Percentiles rank a stretch among this genome's conserved stretches.
Evolutionary conservation across 768 basidiomycete genomes (phyloP).

Genomic region (Trametes coccinea): DNA sequence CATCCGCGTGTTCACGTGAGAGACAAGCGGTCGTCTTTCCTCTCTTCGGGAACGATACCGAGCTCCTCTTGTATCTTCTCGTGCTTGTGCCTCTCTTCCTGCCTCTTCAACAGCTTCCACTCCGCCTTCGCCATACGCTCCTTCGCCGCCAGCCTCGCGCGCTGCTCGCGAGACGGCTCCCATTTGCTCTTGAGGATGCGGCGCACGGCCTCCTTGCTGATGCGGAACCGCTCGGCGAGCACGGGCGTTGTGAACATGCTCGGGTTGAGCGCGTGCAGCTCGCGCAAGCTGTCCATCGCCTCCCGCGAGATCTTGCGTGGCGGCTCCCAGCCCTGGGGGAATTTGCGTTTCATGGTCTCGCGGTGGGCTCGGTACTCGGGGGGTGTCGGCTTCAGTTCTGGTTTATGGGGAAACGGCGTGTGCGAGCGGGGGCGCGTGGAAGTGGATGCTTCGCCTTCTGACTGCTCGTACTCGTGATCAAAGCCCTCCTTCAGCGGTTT

Average conservation of each 20-base stretch:
- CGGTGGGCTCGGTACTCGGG: conserved; percentile 32
- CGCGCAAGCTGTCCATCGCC: conserved; percentile 52
- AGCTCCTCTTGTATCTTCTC: conserved; percentile 3
- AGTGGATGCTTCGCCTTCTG: conserved; percentile 3
- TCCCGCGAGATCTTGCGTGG: conserved; percentile 52
- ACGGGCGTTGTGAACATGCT: conserved; percentile 41
- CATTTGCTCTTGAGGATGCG: conserved; percentile 50
- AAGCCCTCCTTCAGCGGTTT: conserved; percentile 10
- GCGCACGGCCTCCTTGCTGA: conserved; percentile 52
- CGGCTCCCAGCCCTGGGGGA: conserved; percentile 49
- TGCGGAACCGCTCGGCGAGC: conserved; percentile 48
- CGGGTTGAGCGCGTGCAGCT: conserved; percentile 45
- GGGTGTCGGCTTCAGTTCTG: conserved; percentile 27
- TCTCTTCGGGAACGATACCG: conserved; percentile 2
- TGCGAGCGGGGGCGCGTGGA: conserved; percentile 7
- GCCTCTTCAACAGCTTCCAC: conserved; percentile 23
- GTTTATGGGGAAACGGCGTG: conserved; percentile 12
- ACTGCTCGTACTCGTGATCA: conserved; percentile 1
- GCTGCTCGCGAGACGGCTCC: conserved; percentile 38
- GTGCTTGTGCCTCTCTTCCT: conserved; percentile 21
- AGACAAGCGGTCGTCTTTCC: conserved; percentile 9
- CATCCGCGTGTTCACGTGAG: background rate
- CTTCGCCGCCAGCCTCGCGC: conserved; percentile 30
- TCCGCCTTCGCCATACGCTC: conserved; percentile 29
- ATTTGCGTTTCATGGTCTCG: conserved; percentile 34